Evolutionary conservation across 108 stramenopile species (phyloP).

Genomic region (Schizochytrium sp.): DNA sequence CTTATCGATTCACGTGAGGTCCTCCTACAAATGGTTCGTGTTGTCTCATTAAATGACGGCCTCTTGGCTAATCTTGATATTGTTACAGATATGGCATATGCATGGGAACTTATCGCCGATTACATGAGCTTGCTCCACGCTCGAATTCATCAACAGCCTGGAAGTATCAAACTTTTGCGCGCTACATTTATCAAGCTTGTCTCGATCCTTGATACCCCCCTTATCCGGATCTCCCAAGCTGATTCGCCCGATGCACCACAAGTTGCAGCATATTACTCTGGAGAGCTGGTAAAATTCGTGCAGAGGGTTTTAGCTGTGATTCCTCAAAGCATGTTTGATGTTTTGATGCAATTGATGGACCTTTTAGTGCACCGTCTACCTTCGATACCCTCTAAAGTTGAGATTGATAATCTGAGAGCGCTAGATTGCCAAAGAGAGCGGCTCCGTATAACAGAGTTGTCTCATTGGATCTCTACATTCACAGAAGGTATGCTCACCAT

Average conservation of each 20-base stretch:
- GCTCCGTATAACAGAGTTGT: slow-evolving; percentile 72
- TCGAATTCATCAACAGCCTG: slow-evolving; percentile 73
- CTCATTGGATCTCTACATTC: slow-evolving; percentile 78
- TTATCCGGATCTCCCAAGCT: slow-evolving; percentile 74
- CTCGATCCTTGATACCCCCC: slow-evolving; percentile 77
- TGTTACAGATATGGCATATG: slow-evolving; percentile 79
- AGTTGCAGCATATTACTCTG: slow-evolving; percentile 77
- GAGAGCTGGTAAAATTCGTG: slow-evolving; percentile 77
- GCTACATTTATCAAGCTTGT: slow-evolving; percentile 80
- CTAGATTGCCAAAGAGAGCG: slow-evolving; percentile 74
- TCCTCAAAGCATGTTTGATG: slow-evolving; percentile 76
- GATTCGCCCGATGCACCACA: slow-evolving; percentile 71
- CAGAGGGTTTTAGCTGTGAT: slow-evolving; percentile 77
- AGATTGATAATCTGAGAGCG: slow-evolving; percentile 72
- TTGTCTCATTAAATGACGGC: slow-evolving; percentile 71
- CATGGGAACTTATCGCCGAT: slow-evolving; percentile 74
- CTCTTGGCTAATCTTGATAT: slow-evolving; percentile 70
- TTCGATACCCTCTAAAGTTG: slow-evolving; percentile 71
- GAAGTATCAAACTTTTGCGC: slow-evolving; percentile 73
- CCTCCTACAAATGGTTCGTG: slow-evolving; percentile 77
- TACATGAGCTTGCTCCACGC: slow-evolving; percentile 76
- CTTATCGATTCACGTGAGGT: slow-evolving; percentile 72
- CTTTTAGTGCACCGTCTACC: slow-evolving; percentile 67
- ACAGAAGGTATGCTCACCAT: slow-evolving; percentile 80
- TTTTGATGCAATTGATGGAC: slow-evolving; percentile 72